Base-by-base conservation (phyloP, 2,329 filamentous ascomycete species). In the Raffaelea albimanens region DNA sequence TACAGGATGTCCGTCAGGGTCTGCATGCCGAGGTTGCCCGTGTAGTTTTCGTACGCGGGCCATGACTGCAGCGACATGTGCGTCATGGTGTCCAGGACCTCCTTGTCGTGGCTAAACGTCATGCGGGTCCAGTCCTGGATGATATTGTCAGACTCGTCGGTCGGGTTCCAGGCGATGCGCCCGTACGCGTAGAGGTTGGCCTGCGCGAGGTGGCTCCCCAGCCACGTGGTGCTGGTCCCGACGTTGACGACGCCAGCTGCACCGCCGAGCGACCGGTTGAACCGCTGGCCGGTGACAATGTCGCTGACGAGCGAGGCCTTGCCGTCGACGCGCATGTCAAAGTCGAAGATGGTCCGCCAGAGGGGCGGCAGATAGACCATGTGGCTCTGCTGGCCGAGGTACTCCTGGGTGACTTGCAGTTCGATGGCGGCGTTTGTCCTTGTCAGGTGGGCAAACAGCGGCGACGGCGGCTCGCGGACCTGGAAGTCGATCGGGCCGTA, bases 401-500 rank as follows among this genome's bases (percentile, higher is more conserved):
- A 87, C 56, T 87, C 83, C 56, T 85, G 83, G 0, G 75, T 72
- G 18, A 87, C 71, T 57, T 85, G 72, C 2, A 86, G 67, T 59
- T 87, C 83, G 34, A 86, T 77, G 0, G 78, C 77, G 11, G 63
- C 60, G 20, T 58, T 60, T 1, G 72, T 76, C 40, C 70, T 54
- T 5, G 51, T 56, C 14, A 76, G 57, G 44, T 72, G 64, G 1
- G 71, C 71, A 52, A 87, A 85, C 1, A 87, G 63, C 0, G 83
- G 82, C 4, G 77, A 83, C 1, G 72, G 63, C 1, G 83, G 78
- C 59, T 86, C 83, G 33, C 83, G 75, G 11, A 85, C 79, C 56
- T 86, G 83, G 61, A 87, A 86, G 57, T 87, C 83, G 50, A 86
- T 86, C 0, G 83, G 82, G 0, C 83, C 83, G 52, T 82, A 85